Percentiles rank a stretch among this genome's conserved stretches.
Conservation (phyloP, 176 grass and related monocot genomes). For the Echinochloa phyllopogon region DNA sequence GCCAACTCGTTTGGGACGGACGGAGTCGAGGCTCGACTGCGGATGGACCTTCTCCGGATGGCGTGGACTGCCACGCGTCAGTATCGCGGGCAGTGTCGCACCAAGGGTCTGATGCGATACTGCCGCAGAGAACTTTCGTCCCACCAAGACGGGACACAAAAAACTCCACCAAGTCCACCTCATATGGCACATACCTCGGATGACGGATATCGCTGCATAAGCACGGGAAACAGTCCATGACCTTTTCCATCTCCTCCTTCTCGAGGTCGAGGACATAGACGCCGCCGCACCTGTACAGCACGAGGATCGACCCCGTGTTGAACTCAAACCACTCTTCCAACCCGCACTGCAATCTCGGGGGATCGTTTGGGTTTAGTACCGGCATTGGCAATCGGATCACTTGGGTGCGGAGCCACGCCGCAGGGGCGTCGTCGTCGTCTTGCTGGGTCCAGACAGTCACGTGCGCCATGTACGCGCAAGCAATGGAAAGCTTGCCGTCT, state of each 20-base stretch:
- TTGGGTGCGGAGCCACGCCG: background rate
- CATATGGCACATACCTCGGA: slow-evolving; percentile 14
- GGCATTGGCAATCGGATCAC: slow-evolving; percentile 4
- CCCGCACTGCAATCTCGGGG: too few relatives aligned
- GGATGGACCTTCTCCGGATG: too few relatives aligned
- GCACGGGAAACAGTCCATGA: background rate
- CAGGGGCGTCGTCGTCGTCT: background rate
- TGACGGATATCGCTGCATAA: too few relatives aligned
- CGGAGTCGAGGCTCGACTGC: too few relatives aligned
- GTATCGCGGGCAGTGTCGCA: too few relatives aligned
- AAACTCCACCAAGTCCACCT: slow-evolving; percentile 36
- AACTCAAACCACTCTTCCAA: slow-evolving; percentile 4
- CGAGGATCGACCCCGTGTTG: background rate
- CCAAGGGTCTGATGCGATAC: too few relatives aligned
- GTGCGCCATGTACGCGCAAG: background rate
- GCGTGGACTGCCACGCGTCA: too few relatives aligned
- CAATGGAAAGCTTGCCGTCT: background rate
- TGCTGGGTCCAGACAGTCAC: slow-evolving; percentile 10
- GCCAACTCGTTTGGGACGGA: too few relatives aligned
- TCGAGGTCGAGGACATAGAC: background rate
- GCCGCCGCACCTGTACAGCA: background rate
- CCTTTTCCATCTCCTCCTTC: background rate
- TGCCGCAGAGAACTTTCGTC: too few relatives aligned
- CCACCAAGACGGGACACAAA: background rate
- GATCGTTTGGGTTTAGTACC: too few relatives aligned